Evolutionary conservation across 2,329 filamentous ascomycete genomes (phyloP).

Genomic region (Colletotrichum simmondsii): DNA sequence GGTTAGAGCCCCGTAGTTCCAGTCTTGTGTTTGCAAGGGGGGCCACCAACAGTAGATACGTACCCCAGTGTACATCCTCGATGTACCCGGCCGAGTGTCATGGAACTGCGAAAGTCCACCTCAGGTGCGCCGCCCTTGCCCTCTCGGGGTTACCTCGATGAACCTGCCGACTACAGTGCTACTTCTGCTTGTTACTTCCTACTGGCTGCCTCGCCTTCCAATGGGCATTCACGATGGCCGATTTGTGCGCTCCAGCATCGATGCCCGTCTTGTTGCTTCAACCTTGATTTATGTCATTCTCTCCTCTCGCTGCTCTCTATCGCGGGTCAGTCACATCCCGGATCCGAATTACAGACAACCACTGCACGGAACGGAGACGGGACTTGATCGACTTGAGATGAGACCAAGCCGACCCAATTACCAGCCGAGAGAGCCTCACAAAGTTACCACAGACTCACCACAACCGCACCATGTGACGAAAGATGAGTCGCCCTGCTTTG

Average conservation of each 20-base stretch:
- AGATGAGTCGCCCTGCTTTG: not conserved
- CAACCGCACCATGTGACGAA: not conserved
- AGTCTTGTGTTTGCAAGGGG: constrained; percentile 23
- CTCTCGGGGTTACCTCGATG: not conserved
- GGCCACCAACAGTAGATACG: not conserved
- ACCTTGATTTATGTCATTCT: constrained; percentile 9
- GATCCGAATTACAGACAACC: constrained; percentile 12
- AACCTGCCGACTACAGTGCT: not conserved
- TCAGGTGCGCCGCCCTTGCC: not conserved
- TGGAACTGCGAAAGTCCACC: not conserved
- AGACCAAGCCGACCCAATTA: not conserved
- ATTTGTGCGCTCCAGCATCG: not conserved
- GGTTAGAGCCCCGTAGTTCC: constrained; percentile 36
- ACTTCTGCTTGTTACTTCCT: not conserved
- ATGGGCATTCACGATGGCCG: not conserved
- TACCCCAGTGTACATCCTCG: not conserved
- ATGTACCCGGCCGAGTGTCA: not conserved
- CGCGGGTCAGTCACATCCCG: constrained; percentile 11
- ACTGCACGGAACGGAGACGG: not conserved
- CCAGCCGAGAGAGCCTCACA: not conserved
- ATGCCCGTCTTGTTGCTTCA: not conserved
- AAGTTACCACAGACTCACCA: not conserved
- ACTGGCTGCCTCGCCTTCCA: not conserved
- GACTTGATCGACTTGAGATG: not conserved
- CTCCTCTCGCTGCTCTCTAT: not conserved